A percentile compares a stretch with the other conserved stretches of the same genome.
phyloP scores from a whole-genome alignment of 164 flowering plant genomes.

The Stephania japonica region DNA sequence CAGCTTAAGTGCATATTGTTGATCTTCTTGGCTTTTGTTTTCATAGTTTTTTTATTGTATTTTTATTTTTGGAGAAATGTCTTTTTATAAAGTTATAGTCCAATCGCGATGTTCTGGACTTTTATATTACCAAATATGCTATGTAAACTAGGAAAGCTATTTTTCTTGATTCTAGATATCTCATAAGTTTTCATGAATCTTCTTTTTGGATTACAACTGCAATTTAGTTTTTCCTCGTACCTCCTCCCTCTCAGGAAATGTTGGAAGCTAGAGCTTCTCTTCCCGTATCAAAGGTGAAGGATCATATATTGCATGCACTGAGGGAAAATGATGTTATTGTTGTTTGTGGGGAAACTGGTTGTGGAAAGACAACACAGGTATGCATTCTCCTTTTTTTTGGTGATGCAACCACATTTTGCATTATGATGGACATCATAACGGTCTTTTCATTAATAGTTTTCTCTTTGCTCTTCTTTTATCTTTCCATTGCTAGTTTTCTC shows the following conservation, averaged over 20 bases:
- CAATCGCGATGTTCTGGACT: not conserved
- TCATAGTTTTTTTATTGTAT: no score
- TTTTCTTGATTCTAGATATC: no score
- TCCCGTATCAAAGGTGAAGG: conserved; percentile 66
- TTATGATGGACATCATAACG: not conserved
- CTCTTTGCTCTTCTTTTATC: not conserved
- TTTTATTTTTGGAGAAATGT: no score
- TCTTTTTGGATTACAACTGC: not conserved
- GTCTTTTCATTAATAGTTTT: not conserved
- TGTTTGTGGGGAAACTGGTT: conserved; percentile 94
- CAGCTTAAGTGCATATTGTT: no score
- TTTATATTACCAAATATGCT: not conserved
- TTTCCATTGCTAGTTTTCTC: not conserved
- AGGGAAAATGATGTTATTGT: conserved; percentile 72
- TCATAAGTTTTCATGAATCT: not conserved
- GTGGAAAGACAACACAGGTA: conserved; percentile 98
- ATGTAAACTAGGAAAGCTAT: not conserved
- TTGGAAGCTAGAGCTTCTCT: conserved; percentile 60
- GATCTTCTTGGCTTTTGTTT: no score
- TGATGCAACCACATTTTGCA: not conserved
- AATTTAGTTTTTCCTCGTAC: not conserved
- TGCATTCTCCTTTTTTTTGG: not conserved
- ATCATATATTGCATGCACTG: conserved; percentile 45
- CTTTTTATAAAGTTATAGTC: not conserved
- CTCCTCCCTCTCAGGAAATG: conserved; percentile 48